Evolutionary conservation across 2,329 filamentous ascomycete genomes (phyloP).

Genomic region (Aspergillus sp.): DNA sequence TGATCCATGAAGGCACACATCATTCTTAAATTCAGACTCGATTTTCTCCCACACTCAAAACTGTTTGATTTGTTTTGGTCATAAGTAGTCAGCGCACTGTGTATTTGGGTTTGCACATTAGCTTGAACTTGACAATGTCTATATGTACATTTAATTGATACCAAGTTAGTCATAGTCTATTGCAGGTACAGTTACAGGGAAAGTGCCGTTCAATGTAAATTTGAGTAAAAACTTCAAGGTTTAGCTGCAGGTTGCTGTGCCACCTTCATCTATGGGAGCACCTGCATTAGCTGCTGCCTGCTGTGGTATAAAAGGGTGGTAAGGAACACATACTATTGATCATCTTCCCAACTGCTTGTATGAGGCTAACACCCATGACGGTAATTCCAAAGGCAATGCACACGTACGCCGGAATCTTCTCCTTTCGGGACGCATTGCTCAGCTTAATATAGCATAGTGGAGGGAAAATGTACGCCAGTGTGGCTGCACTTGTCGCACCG

Average conservation of each 20-base stretch:
- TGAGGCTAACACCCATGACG: conserved; percentile 78
- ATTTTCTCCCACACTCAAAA: background rate
- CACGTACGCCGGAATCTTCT: conserved; percentile 68
- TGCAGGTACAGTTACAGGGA: conserved; percentile 1
- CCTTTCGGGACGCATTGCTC: conserved; percentile 72
- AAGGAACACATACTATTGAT: conserved; percentile 38
- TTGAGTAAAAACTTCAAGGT: background rate
- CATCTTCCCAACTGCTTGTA: conserved; percentile 72
- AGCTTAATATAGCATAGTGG: conserved; percentile 95
- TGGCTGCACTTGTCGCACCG: conserved; percentile 89
- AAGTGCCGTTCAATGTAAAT: background rate
- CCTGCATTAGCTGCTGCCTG: conserved; percentile 12
- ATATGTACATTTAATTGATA: conserved; percentile 10
- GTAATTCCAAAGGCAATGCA: conserved; percentile 73
- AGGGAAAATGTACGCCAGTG: conserved; percentile 91
- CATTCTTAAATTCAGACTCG: background rate
- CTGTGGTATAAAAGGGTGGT: background rate
- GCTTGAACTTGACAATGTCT: background rate
- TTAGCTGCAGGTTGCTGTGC: conserved; percentile 30
- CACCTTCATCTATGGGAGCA: conserved; percentile 33
- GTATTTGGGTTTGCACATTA: background rate
- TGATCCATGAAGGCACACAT: background rate
- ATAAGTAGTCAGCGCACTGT: background rate
- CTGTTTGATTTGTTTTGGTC: background rate
- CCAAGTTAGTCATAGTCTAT: conserved; percentile 11